phyloP scores from a whole-genome alignment of 108 stramenopile species.

The Fragilaria crotonensis region DNA sequence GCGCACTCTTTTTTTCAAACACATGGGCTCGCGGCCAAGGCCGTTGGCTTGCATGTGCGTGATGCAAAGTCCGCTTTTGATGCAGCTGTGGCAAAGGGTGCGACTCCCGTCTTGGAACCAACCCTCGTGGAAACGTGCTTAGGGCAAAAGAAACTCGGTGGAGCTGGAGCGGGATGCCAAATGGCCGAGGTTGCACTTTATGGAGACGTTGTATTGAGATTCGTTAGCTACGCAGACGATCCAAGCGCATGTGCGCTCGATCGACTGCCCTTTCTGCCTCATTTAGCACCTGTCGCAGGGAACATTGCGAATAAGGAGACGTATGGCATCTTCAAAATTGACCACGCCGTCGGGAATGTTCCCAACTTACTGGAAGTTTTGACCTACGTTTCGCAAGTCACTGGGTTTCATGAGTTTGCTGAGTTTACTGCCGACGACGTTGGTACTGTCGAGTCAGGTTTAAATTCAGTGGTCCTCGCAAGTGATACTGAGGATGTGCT shows the following conservation, averaged over 20 bases:
- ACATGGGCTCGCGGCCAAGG: conserved; percentile 52
- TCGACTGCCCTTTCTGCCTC: conserved; percentile 37
- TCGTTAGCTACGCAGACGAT: conserved; percentile 23
- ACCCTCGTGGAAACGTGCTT: conserved; percentile 26
- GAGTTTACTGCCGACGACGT: conserved; percentile 84
- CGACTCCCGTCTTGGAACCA: conserved; percentile 43
- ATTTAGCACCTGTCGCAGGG: conserved; percentile 31
- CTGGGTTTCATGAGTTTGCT: conserved; percentile 79
- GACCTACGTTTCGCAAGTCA: conserved; percentile 42
- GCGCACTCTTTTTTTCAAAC: conserved; percentile 43
- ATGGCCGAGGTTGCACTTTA: conserved; percentile 48
- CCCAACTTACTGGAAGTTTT: conserved; percentile 35
- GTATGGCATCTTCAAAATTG: conserved; percentile 44
- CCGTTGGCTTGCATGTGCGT: conserved; percentile 36
- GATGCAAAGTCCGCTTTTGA: conserved; percentile 33
- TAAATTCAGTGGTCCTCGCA: conserved; percentile 78
- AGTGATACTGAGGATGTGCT: conserved; percentile 57
- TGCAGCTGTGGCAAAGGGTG: conserved; percentile 37
- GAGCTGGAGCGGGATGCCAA: conserved; percentile 9
- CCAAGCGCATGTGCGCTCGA: conserved; percentile 1
- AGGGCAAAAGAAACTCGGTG: conserved; percentile 12
- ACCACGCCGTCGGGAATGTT: conserved; percentile 75
- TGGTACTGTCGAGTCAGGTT: conserved; percentile 77
- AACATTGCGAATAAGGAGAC: conserved; percentile 10
- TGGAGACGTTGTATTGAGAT: conserved; percentile 58